Evolutionary conservation across 768 basidiomycete genomes (phyloP).

Genomic region (Tephrocybe sp.): DNA sequence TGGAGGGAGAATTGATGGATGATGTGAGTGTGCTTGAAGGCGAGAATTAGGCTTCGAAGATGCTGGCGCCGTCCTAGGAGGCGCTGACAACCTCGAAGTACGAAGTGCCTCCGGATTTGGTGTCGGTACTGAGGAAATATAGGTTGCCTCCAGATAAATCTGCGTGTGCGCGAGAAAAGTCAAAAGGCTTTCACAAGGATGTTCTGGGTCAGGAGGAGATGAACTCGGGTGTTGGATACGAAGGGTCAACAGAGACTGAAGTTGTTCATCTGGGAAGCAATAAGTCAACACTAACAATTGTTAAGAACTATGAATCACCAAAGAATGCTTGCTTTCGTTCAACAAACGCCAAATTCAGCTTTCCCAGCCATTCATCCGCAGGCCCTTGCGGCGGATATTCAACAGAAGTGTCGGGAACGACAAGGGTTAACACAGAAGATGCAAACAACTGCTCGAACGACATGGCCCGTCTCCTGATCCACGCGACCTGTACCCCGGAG

Average conservation of each 20-base stretch:
- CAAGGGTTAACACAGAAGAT: slow-evolving; percentile 56
- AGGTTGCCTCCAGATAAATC: slow-evolving; percentile 79
- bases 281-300: slow-evolving; percentile 20
- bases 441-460: slow-evolving; percentile 66
- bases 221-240: slow-evolving; percentile 61
- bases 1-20: slow-evolving; percentile 78
- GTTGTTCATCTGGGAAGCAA: slow-evolving; percentile 50
- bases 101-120: slow-evolving; percentile 35
- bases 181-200: slow-evolving; percentile 49
- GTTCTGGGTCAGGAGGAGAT: slow-evolving; percentile 31
- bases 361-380: slow-evolving; percentile 57
- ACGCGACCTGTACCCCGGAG: neutral
- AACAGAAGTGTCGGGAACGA: slow-evolving; percentile 64
- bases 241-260: slow-evolving; percentile 47
- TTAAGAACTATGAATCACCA: slow-evolving; percentile 42
- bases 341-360: slow-evolving; percentile 37
- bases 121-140: slow-evolving; percentile 56
- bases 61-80: slow-evolving; percentile 58
- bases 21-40: slow-evolving; percentile 32
- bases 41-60: slow-evolving; percentile 36
- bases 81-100: slow-evolving; percentile 40
- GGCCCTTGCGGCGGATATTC: slow-evolving; percentile 51
- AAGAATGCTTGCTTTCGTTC: slow-evolving; percentile 75
- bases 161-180: slow-evolving; percentile 70
- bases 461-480: slow-evolving; percentile 18